Evolutionary conservation across 116 monocot species (phyloP).

Genomic region (Papilionanthe hybrid): DNA sequence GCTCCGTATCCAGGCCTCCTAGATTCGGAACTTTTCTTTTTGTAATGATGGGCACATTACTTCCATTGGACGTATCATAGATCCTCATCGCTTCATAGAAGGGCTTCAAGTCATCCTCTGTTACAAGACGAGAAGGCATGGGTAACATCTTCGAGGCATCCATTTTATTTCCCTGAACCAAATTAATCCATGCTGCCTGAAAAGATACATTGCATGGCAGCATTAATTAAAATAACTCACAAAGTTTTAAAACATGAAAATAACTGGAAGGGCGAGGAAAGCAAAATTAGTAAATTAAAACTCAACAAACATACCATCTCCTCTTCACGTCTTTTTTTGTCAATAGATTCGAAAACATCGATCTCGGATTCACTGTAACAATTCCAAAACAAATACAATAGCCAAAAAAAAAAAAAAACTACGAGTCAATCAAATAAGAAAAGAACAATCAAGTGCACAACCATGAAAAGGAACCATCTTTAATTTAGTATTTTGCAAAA

Average conservation of each 20-base stretch:
- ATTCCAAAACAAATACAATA: background rate
- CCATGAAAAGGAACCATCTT: background rate
- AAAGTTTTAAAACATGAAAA: background rate
- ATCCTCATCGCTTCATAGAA: slow-evolving; percentile 71
- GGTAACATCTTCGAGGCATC: slow-evolving; percentile 28
- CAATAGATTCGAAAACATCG: slow-evolving; percentile 86
- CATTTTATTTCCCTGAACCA: slow-evolving; percentile 37
- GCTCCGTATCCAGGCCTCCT: slow-evolving; percentile 75
- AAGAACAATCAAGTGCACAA: background rate
- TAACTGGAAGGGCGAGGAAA: background rate
- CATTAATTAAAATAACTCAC: background rate
- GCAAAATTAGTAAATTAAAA: background rate
- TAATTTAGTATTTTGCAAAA: background rate
- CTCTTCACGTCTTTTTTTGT: slow-evolving; percentile 82
- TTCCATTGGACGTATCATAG: slow-evolving; percentile 32
- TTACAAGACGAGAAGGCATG: slow-evolving; percentile 89
- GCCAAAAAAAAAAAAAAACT: background rate
- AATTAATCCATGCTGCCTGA: slow-evolving; percentile 66
- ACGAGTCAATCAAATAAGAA: slow-evolving; percentile 1
- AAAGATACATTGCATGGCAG: slow-evolving; percentile 1
- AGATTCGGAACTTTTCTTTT: slow-evolving; percentile 54
- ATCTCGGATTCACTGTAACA: slow-evolving; percentile 89
- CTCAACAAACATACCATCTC: slow-evolving; percentile 56
- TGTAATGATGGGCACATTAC: slow-evolving; percentile 16
- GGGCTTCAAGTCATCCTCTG: slow-evolving; percentile 73